Conservation (phyloP, 1,139 yeast species). For the Eremothecium gossypii region DNA sequence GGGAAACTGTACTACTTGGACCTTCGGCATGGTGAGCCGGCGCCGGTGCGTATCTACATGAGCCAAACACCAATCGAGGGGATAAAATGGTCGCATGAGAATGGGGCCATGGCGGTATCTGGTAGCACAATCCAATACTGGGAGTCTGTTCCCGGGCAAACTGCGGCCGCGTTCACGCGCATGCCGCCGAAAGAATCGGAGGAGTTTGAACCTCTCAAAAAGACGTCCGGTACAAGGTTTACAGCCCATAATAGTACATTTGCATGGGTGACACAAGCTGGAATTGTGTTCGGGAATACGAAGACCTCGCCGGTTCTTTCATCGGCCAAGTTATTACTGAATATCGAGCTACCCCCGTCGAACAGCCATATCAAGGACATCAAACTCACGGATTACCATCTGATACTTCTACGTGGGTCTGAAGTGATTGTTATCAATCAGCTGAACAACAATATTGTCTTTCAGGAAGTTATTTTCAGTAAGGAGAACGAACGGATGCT, state of each 20-base stretch:
- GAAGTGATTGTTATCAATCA: conserved; percentile 41
- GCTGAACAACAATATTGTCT: conserved; percentile 40
- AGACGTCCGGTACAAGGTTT: conserved; percentile 29
- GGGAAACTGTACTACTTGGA: conserved; percentile 21
- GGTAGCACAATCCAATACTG: conserved; percentile 37
- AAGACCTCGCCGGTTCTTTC: conserved; percentile 15
- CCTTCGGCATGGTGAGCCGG: conserved; percentile 9
- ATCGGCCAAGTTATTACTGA: conserved; percentile 34
- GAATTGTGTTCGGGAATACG: conserved; percentile 35
- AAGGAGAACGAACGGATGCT: conserved; percentile 36
- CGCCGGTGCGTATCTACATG: conserved; percentile 11
- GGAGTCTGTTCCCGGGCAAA: conserved; percentile 19
- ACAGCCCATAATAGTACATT: conserved; percentile 26
- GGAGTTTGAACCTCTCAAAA: conserved; percentile 30
- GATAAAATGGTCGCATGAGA: conserved; percentile 11
- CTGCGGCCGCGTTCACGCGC: conserved; percentile 14
- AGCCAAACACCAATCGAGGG: conserved; percentile 20
- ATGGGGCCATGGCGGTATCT: conserved; percentile 25
- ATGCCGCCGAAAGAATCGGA: conserved; percentile 30
- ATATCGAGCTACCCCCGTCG: conserved; percentile 33
- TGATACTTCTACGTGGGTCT: conserved; percentile 38
- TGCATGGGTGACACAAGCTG: conserved; percentile 41
- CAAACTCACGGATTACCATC: conserved; percentile 44
- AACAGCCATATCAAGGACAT: conserved; percentile 33
- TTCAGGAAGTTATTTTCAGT: conserved; percentile 32